Evolutionary conservation across 2,329 filamentous ascomycete species (phyloP).

Genomic region (Chaetomium globosum): DNA sequence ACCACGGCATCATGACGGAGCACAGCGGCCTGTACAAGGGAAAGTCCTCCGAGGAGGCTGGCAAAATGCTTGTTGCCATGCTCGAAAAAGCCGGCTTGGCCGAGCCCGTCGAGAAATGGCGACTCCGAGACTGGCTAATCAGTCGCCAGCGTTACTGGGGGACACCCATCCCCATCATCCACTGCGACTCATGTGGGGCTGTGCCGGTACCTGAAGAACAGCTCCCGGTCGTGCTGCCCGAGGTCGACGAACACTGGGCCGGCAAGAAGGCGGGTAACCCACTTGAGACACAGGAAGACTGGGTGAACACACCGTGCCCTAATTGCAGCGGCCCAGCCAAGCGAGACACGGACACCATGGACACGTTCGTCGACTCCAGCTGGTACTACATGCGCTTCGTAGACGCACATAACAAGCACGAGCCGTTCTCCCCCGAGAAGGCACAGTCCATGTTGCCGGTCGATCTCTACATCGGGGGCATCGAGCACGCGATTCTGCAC

Average conservation of each 20-base stretch:
- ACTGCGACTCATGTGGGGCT: slow-evolving; percentile 74
- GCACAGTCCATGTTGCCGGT: slow-evolving; percentile 68
- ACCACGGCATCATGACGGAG: slow-evolving; percentile 68
- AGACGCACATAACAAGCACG: slow-evolving; percentile 66
- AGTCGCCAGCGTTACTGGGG: slow-evolving; percentile 95
- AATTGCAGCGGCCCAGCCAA: slow-evolving; percentile 70
- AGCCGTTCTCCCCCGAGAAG: slow-evolving; percentile 63
- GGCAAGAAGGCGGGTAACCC: slow-evolving; percentile 74
- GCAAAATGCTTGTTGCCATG: slow-evolving; percentile 60
- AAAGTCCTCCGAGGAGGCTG: slow-evolving; percentile 64
- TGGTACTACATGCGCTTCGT: slow-evolving; percentile 88
- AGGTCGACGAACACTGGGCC: slow-evolving; percentile 68
- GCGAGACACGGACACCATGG: slow-evolving; percentile 92
- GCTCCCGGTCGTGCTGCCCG: slow-evolving; percentile 74
- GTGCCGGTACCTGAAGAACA: slow-evolving; percentile 77
- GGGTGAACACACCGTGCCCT: slow-evolving; percentile 76
- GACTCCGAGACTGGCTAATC: slow-evolving; percentile 84
- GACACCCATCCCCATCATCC: slow-evolving; percentile 83
- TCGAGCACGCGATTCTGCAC: slow-evolving; percentile 89
- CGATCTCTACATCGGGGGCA: slow-evolving; percentile 84
- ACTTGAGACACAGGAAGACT: slow-evolving; percentile 69
- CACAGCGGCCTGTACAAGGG: slow-evolving; percentile 67
- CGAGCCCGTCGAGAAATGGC: slow-evolving; percentile 70
- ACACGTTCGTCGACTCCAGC: slow-evolving; percentile 92
- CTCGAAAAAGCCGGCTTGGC: slow-evolving; percentile 61